Conservation (phyloP, 140 eudicot genomes). For the Ambrosia hybrid region DNA sequence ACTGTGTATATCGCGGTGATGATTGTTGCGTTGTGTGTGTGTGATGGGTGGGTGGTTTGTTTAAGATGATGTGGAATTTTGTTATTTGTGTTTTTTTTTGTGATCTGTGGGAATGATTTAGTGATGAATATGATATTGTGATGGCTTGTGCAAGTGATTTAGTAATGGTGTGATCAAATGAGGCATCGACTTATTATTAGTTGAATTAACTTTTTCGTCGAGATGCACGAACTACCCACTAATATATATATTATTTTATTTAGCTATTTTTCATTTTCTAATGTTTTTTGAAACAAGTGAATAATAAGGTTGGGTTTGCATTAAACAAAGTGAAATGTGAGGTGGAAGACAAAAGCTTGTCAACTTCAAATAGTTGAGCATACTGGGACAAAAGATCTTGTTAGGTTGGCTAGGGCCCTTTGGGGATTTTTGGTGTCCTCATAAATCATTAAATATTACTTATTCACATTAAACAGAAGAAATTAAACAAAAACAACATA, state of each 20-base stretch:
- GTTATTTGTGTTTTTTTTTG: no score
- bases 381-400: conserved; percentile 13
- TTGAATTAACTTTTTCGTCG: no score
- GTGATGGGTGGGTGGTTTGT: no score
- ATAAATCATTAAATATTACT: neutral
- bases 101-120: no score
- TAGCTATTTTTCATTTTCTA: neutral
- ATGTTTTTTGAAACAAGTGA: neutral
- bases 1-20: no score
- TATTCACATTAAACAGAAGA: neutral
- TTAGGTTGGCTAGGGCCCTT: conserved; percentile 14
- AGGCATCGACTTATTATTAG: no score
- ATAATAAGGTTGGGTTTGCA: neutral
- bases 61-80: no score
- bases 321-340: neutral
- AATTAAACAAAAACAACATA: neutral
- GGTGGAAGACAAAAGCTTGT: conserved; percentile 4
- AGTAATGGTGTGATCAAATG: no score
- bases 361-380: conserved; percentile 18
- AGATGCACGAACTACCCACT: neutral
- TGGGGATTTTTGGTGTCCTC: neutral
- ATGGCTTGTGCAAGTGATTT: no score
- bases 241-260: neutral
- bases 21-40: no score
- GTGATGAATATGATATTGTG: no score